A percentile compares a stretch with the other conserved stretches of the same genome.
Conservation (phyloP, 1,284 basidiomycete genomes). For the Trametes hirsuta region DNA sequence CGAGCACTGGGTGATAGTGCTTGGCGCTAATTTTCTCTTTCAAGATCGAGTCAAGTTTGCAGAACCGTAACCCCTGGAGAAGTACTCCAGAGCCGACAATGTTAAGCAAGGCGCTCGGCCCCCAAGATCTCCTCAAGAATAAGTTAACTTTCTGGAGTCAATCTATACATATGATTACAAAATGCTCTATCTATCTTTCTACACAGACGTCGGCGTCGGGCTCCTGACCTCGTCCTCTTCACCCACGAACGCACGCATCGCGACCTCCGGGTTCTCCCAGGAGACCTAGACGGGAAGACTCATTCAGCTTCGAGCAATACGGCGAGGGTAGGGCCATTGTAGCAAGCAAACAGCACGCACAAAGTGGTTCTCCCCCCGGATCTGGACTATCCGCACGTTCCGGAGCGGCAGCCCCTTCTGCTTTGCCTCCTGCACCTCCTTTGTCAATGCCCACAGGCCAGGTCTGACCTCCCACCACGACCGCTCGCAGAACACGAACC, state of each 20-base stretch:
- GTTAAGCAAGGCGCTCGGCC: too few relatives aligned
- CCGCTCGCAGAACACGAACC: neutral
- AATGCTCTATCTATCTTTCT: neutral
- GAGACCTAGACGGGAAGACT: neutral
- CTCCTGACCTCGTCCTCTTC: neutral
- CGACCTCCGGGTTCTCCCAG: neutral
- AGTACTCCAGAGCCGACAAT: too few relatives aligned
- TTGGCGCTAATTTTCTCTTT: too few relatives aligned
- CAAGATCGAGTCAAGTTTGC: too few relatives aligned
- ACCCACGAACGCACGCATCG: neutral
- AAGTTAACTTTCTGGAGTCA: neutral
- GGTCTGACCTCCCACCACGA: neutral
- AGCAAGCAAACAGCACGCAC: neutral
- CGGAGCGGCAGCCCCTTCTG: neutral
- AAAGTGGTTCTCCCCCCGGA: neutral
- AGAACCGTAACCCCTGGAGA: too few relatives aligned
- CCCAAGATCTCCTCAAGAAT: too few relatives aligned
- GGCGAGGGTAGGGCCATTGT: too few relatives aligned
- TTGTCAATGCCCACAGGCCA: neutral
- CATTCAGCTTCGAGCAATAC: neutral
- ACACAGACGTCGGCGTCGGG: neutral
- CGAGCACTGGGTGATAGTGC: too few relatives aligned
- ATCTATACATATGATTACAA: neutral
- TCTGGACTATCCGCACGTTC: neutral
- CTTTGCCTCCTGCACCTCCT: slow-evolving; percentile 2